These are phyloP conservation scores for Lactuca saligna DNA, from an alignment of 129 eudicot species.

Conservation along the genomic window DNA sequence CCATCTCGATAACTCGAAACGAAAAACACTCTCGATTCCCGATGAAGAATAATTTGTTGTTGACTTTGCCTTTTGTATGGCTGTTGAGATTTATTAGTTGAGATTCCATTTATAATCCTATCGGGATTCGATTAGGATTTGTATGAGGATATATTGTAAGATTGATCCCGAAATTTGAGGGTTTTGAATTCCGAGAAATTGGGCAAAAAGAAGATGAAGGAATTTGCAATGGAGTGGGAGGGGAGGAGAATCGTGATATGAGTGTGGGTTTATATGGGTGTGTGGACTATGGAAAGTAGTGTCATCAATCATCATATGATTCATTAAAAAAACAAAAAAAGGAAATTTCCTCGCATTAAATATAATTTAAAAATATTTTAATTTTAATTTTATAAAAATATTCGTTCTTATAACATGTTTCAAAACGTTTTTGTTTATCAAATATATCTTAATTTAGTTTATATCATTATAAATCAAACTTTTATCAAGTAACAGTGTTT, in stretches of 20 bases:
- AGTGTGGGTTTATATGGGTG: conserved; percentile 24
- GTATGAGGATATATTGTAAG: background rate
- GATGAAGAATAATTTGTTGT: conserved; percentile 3
- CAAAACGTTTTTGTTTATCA: background rate
- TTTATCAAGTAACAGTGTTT: background rate
- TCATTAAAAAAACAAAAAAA: background rate
- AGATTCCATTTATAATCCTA: conserved; percentile 22
- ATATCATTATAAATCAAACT: background rate
- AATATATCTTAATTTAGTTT: background rate
- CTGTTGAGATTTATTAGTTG: conserved; percentile 13
- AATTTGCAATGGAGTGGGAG: conserved; percentile 8
- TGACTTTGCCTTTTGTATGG: background rate
- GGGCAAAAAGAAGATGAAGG: background rate
- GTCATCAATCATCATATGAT: background rate
- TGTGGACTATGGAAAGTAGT: conserved; percentile 7
- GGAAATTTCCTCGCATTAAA: background rate
- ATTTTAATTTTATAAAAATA: too few species aligned
- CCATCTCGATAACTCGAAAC: conserved; percentile 41
- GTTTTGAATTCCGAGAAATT: background rate
- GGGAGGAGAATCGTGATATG: conserved; percentile 1
- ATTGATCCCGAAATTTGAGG: background rate
- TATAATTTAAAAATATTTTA: too few species aligned
- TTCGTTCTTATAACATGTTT: background rate
- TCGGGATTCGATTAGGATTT: background rate
- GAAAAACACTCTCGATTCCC: background rate